These are phyloP conservation scores for Oryza meyeriana DNA, from an alignment of 176 grass and related monocot genomes.

Conservation along the genomic window DNA sequence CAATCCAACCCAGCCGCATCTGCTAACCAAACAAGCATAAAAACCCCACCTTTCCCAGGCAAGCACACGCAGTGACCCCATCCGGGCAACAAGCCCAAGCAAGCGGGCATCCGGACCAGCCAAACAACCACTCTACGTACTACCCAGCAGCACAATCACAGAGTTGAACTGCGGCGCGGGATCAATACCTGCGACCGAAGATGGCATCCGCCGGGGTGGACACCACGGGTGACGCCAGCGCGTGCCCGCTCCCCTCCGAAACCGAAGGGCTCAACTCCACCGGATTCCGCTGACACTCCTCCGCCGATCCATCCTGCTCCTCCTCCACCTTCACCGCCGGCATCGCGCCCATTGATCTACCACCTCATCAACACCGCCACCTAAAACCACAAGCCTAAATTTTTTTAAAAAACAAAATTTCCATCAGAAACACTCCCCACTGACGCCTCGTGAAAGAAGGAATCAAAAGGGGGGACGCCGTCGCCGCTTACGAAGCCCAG, in stretches of 20 bases:
- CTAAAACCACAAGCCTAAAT: slow-evolving; percentile 9
- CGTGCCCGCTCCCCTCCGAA: slow-evolving; percentile 30
- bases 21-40: not conserved
- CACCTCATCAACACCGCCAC: slow-evolving; percentile 15
- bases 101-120: not conserved
- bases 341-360: slow-evolving; percentile 45
- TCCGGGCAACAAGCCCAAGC: not conserved
- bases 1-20: not conserved
- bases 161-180: slow-evolving; percentile 1
- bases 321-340: slow-evolving; percentile 44
- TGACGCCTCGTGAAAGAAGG: not conserved
- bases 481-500: slow-evolving; percentile 27
- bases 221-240: slow-evolving; percentile 41
- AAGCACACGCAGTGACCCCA: not conserved
- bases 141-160: not conserved
- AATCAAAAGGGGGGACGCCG: slow-evolving; percentile 3
- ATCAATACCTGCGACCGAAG: slow-evolving; percentile 54
- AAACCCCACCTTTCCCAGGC: not conserved
- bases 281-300: slow-evolving; percentile 42
- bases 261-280: slow-evolving; percentile 40
- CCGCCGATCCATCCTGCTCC: slow-evolving; percentile 31
- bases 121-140: not conserved
- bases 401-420: not conserved
- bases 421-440: not conserved
- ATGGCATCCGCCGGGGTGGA: slow-evolving; percentile 43